Base-by-base conservation (phyloP, 257 asterid species). In the Lithospermum erythrorhizon region DNA sequence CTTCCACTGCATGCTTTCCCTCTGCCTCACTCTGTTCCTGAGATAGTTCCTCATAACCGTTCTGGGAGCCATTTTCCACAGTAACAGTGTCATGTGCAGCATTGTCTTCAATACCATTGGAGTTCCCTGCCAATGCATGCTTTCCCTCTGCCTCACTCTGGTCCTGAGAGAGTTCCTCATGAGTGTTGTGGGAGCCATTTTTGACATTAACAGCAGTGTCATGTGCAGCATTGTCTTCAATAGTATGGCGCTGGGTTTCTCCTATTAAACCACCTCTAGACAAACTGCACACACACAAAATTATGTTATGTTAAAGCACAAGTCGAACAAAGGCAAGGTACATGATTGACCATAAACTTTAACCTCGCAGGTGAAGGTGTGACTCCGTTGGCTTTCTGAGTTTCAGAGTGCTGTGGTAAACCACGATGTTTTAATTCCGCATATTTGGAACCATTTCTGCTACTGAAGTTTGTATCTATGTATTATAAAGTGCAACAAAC, bases 31-130 rank as follows among this genome's bases (percentile, higher is more conserved):
- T 70, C 30, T 8, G 64, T 59, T 53, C 82, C 51, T 17, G 56
- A 3, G 68, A 53, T 10, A 45, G 21, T 32, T 83, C 90, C 56
- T 82, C 82, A 47, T 62, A 37, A 72, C 78, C 61, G 58, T 62
- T 72, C 65, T 58, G 78, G 18, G 72, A 75, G 54, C 66, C 72
- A 67, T 65, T 63, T 1, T 65, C 61, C 37, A 68, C 51, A 62
- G 66, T 71, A 21, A 60, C 69, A 14, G 77, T 58, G 71, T 74
- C 93, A 22, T 79, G 65, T 51, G 65, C 65, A 57, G 69, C 27
- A 6, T 94, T 90, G 64, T 82, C 81, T 58, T 81, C 91, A 72
- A 73, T 56, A 66, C n/a, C n/a, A n/a, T n/a, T n/a, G n/a, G n/a
- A n/a, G n/a, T n/a, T n/a, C n/a, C n/a, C n/a, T n/a, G n/a, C n/a